A percentile compares a stretch with the other conserved stretches of the same genome.
Conservation (phyloP, 1,284 basidiomycete species). For the Malassezia slooffiae region DNA sequence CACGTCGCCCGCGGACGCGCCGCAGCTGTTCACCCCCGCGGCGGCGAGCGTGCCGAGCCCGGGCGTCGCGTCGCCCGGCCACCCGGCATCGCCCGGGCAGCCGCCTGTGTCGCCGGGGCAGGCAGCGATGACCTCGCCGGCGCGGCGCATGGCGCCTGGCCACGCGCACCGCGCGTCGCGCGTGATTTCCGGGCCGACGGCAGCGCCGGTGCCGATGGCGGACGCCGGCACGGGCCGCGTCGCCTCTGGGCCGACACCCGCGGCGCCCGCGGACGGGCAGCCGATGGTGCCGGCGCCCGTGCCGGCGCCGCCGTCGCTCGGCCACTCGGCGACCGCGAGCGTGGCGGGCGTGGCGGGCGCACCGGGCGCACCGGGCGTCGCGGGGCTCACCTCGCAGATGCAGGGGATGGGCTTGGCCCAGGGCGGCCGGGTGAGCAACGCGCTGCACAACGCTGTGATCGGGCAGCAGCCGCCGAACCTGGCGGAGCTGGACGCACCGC, state of each 20-base stretch:
- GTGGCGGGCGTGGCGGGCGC: conserved; percentile 2
- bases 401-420: conserved; percentile 66
- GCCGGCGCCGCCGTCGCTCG: conserved; percentile 46
- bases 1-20: conserved; percentile 8
- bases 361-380: no score
- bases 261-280: conserved; percentile 3
- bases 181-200: background rate
- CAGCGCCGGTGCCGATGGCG: background rate
- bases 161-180: no score
- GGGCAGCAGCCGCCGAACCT: conserved; percentile 57
- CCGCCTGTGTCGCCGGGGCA: background rate
- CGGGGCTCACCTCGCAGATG: conserved; percentile 71
- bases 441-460: conserved; percentile 14
- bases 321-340: conserved; percentile 2
- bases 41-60: background rate
- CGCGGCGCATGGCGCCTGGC: no score
- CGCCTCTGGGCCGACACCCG: background rate
- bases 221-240: background rate
- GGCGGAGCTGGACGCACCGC: conserved; percentile 63
- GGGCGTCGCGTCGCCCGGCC: background rate
- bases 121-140: background rate
- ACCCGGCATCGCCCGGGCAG: background rate
- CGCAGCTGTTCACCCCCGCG: conserved; percentile 1
- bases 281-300: conserved; percentile 48
- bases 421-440: conserved; percentile 9